Percentiles rank a stretch among this genome's conserved stretches.
phyloP scores from a whole-genome alignment of 805 yeast genomes.

The Nematodospora valgi region DNA sequence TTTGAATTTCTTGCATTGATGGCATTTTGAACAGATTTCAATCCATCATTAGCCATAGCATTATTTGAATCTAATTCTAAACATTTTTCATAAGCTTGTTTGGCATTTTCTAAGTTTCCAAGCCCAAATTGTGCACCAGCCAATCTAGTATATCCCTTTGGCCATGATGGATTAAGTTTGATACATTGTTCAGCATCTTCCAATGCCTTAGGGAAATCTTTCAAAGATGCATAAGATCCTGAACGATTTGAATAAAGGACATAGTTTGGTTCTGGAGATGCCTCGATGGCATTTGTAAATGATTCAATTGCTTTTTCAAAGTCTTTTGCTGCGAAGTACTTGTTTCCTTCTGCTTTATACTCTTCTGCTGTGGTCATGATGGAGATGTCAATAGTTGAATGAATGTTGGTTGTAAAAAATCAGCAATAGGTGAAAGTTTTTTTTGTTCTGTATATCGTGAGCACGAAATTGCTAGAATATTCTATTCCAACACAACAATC shows the following conservation, averaged over 20 bases:
- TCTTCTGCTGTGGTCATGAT: conserved; percentile 60
- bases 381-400: neutral
- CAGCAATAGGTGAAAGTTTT: neutral
- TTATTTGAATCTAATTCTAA: conserved; percentile 76
- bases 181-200: conserved; percentile 84
- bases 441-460: conserved; percentile 5
- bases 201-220: conserved; percentile 70
- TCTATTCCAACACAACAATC: too few species aligned
- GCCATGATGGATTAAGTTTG: conserved; percentile 81
- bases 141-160: conserved; percentile 90
- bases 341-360: conserved; percentile 88
- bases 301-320: conserved; percentile 73
- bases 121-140: conserved; percentile 93
- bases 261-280: conserved; percentile 79
- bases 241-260: conserved; percentile 93
- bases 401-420: neutral
- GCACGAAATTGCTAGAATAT: too few species aligned
- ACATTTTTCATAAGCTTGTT: conserved; percentile 68
- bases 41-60: conserved; percentile 83
- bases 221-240: conserved; percentile 80
- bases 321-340: conserved; percentile 86
- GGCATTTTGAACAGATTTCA: conserved; percentile 65
- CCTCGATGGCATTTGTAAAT: conserved; percentile 85
- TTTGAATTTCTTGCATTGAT: conserved; percentile 47
- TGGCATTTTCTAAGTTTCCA: conserved; percentile 74